Evolutionary conservation across 441 rosid species (phyloP), one percentile per base, ranked within the genome.

Genomic region (Viola pubescens): DNA sequence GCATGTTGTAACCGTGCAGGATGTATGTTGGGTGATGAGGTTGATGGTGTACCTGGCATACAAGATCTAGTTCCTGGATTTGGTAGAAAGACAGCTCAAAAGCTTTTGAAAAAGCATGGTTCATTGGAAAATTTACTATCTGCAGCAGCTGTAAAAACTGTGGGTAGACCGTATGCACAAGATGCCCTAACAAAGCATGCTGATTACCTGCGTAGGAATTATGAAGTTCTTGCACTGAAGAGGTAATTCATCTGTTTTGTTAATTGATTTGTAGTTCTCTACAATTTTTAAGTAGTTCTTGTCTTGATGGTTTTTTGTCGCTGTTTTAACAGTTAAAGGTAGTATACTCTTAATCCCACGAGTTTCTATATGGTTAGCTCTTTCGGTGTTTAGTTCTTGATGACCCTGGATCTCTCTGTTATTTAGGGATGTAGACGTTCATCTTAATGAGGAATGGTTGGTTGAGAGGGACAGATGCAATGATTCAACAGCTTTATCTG

Each of bases 31-130:
- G 97, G 97, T 58, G 97, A 89, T 66, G 84, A 84, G 67, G 89
- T 84, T 72, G 98, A 91, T 75, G 94, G 95, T 58, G 86, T 91
- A 64, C 91, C 89, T 5, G 95, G 96, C 58, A 79, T 91, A 70
- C 95, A 87, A 70, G 85, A 77, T 19, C 26, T 88, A 44, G 94
- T 72, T 62, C 98, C 94, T 16, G 91, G 81, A 48, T 91, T 91
- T 79, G 98, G 96, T 60, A 75, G 83, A 65, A 89, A 79, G 76
- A 89, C 95, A 68, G 94, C 91, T 14, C 37, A 82, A 65, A 89
- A 87, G 78, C 98, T 87, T 51, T 62, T 91, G 67, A 81, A 85
- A 61, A 88, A 87, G 42, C 96, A 85, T 45, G 95, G 95, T 37
- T 83, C 95, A 13, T 59, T 88, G 16, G 91, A 87, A 74, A 85